A percentile compares a stretch with the other conserved stretches of the same genome.
These are phyloP conservation scores for Scedosporium apiospermum DNA, from an alignment of 2,329 filamentous ascomycete species.

Conservation along the genomic window DNA sequence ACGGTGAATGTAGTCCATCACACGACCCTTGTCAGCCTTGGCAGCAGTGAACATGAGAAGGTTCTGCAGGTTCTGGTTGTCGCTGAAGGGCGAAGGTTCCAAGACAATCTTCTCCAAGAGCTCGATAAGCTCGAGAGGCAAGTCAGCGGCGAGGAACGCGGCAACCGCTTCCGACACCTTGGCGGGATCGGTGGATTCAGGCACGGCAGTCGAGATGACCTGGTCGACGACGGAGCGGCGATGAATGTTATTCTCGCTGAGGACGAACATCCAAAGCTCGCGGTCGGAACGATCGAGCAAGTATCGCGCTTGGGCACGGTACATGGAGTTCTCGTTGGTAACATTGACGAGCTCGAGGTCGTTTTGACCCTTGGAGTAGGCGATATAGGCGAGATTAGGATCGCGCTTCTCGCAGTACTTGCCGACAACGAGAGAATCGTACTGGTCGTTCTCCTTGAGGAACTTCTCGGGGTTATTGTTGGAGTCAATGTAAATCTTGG, in stretches of 20 bases:
- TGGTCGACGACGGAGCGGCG: constrained; percentile 91
- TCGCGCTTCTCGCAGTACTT: constrained; percentile 99
- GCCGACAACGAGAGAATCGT: constrained; percentile 83
- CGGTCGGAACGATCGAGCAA: constrained; percentile 79
- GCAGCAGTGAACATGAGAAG: constrained; percentile 91
- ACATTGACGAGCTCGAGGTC: constrained; percentile 95
- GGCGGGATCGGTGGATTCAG: constrained; percentile 82
- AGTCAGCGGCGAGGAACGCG: constrained; percentile 81
- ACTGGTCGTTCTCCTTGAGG: constrained; percentile 93
- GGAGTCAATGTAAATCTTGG: constrained; percentile 98
- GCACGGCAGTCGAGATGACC: constrained; percentile 89
- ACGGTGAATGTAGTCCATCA: constrained; percentile 94
- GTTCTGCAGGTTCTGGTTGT: constrained; percentile 95
- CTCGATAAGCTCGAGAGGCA: constrained; percentile 92
- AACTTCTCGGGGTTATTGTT: constrained; percentile 99
- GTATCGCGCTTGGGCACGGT: constrained; percentile 93
- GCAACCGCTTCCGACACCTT: constrained; percentile 93
- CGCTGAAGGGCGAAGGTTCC: constrained; percentile 98
- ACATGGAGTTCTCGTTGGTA: constrained; percentile 99
- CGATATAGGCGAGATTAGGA: constrained; percentile 88
- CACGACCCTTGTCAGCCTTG: constrained; percentile 88
- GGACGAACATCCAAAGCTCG: constrained; percentile 90
- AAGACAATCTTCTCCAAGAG: constrained; percentile 97
- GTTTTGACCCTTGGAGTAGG: constrained; percentile 94
- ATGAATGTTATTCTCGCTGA: constrained; percentile 93